A percentile compares a stretch with the other conserved stretches of the same genome.
These are phyloP conservation scores for Chytriomyces confervae DNA, from an alignment of 192 early-diverging fungal species.

Conservation along the genomic window DNA sequence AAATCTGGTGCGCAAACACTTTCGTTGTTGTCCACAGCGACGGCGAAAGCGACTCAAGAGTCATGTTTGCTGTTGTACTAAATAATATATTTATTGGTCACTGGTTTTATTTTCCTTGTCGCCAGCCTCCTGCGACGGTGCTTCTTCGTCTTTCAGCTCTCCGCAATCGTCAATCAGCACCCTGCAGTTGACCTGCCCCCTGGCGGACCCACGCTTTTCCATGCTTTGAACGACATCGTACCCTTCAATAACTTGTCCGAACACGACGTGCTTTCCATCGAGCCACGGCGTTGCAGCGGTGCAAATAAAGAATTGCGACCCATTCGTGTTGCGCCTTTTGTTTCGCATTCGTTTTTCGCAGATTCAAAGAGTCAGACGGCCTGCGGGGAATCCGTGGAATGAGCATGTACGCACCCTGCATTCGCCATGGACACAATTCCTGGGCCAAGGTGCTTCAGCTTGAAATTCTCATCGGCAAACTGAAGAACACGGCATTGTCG, in stretches of 20 bases:
- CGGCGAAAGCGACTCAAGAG: neutral
- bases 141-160: neutral
- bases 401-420: no score
- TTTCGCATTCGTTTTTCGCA: slow-evolving; percentile 46
- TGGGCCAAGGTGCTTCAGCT: slow-evolving; percentile 62
- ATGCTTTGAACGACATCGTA: slow-evolving; percentile 70
- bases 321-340: slow-evolving; percentile 54
- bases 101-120: no score
- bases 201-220: slow-evolving; percentile 21
- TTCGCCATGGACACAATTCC: slow-evolving; percentile 41
- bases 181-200: slow-evolving; percentile 16
- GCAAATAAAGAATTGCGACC: slow-evolving; percentile 80
- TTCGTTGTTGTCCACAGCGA: neutral
- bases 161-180: slow-evolving; percentile 7
- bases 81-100: no score
- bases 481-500: slow-evolving; percentile 19
- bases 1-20: neutral
- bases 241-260: slow-evolving; percentile 57
- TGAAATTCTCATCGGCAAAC: slow-evolving; percentile 90
- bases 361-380: no score
- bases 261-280: slow-evolving; percentile 59
- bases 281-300: slow-evolving; percentile 82
- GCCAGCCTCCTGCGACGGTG: no score
- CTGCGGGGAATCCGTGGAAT: no score
- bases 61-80: no score